Conservation (phyloP, 768 basidiomycete genomes). For the Leucocoprinus sp. region DNA sequence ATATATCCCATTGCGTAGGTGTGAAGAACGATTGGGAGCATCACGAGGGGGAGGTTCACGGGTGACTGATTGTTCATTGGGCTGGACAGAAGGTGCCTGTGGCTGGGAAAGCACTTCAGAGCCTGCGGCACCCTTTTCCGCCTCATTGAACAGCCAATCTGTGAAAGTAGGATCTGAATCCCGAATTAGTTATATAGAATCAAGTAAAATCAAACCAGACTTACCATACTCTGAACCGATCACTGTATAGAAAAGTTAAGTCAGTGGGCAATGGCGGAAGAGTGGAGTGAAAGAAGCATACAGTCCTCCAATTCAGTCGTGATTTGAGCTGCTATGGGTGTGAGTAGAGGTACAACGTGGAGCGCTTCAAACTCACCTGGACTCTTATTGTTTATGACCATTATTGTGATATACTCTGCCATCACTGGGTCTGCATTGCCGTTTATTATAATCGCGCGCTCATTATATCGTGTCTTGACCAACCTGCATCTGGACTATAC, state of each 20-base stretch:
- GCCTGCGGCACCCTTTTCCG: constrained; percentile 59
- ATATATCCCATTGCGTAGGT: constrained; percentile 53
- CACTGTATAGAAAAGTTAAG: constrained; percentile 10
- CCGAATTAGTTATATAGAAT: constrained; percentile 9
- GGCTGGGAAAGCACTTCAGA: constrained; percentile 33
- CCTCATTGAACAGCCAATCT: constrained; percentile 81
- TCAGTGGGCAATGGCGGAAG: constrained; percentile 9
- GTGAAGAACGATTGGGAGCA: constrained; percentile 38
- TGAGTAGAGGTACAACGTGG: constrained; percentile 14
- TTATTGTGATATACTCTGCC: constrained; percentile 93
- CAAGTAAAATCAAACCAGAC: neutral
- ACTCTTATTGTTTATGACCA: constrained; percentile 91
- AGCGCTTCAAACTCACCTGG: constrained; percentile 38
- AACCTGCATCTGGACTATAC: constrained; percentile 71
- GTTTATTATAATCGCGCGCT: constrained; percentile 14
- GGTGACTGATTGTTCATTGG: neutral
- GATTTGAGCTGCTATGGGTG: constrained; percentile 57
- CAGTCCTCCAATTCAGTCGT: constrained; percentile 81
- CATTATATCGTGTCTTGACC: constrained; percentile 18
- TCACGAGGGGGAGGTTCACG: constrained; percentile 21
- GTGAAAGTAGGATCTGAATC: constrained; percentile 71
- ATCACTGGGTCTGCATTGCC: constrained; percentile 64
- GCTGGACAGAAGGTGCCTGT: constrained; percentile 15
- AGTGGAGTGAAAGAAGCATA: constrained; percentile 25
- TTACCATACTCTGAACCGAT: constrained; percentile 55